Evolutionary conservation across 1,139 yeast species (phyloP), one percentile per base, ranked within the genome.

Genomic region (Saccharomyces hybrid): DNA sequence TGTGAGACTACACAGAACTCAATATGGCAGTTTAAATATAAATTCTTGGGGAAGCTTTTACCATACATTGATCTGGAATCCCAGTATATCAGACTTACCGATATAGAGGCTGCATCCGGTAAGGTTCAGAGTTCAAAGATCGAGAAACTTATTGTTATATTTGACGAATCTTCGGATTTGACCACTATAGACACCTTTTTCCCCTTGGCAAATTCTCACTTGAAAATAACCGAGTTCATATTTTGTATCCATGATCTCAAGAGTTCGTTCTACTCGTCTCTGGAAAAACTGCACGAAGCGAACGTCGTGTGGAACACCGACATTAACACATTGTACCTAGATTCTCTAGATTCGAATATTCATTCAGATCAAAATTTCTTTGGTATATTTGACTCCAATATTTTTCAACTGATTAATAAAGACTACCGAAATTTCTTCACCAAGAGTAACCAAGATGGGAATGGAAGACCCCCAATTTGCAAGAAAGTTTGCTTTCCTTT

Each of bases 341-440:
- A 38, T 11, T 38, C 24, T n/a, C 19, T 48, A 54, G 60, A 56
- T 51, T 54, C 50, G n/a, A 41, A 47, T 27, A 42, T 14, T 19
- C 31, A 28, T 19, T 32, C 56, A 2, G 59, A 54, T n/a, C 56
- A 56, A 48, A 51, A 53, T n/a, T 49, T 61, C 24, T 61, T 61
- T 46, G 66, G 63, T 4, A 51, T 63, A 8, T 48, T 58, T 24
- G 55, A 56, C 48, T 48, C 50, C 6, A 50, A 55, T 8, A 53
- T 61, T 27, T 55, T 59, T 41, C 51, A 51, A 27, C 26, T 53
- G 2, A 42, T 32, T 8, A 49, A 53, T 47, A 44, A 29, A 31
- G 14, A 47, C 11, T 42, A 49, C 14, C 5, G 42, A 26, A 12
- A 42, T n/a, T 16, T 24, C 9, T 49, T 26, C 28, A 47, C 28